Percentiles rank a stretch among this genome's conserved stretches.
Evolutionary conservation across 2,329 filamentous ascomycete genomes (phyloP).

Genomic region (Fusarium foetens): DNA sequence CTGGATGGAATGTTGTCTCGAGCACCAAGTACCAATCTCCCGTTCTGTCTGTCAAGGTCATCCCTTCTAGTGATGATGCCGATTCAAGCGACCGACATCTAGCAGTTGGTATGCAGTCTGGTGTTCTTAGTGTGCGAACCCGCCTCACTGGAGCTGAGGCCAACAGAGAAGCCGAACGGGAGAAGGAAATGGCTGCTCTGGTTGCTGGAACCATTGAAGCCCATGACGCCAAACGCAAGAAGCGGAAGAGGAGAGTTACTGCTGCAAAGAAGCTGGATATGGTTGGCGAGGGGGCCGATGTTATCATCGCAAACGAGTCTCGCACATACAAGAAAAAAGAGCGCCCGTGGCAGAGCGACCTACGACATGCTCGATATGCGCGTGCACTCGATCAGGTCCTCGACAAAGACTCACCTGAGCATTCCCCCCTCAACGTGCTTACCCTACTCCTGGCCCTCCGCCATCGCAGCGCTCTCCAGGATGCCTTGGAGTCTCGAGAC

Average conservation of each 20-base stretch:
- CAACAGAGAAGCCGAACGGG: constrained; percentile 76
- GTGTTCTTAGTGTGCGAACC: constrained; percentile 89
- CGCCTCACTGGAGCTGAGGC: constrained; percentile 87
- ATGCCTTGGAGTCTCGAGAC: constrained; percentile 82
- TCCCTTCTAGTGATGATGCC: constrained; percentile 56
- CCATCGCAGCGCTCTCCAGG: constrained; percentile 85
- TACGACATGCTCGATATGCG: constrained; percentile 81
- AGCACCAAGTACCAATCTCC: constrained; percentile 93
- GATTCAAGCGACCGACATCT: constrained; percentile 86
- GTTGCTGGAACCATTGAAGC: constrained; percentile 80
- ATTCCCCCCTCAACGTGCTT: constrained; percentile 71
- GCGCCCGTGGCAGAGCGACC: constrained; percentile 80
- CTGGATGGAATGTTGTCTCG: constrained; percentile 94
- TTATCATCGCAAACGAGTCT: constrained; percentile 82
- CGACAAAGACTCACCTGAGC: constrained; percentile 59
- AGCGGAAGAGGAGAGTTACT: constrained; percentile 69
- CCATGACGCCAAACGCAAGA: constrained; percentile 77
- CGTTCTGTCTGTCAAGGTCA: constrained; percentile 83
- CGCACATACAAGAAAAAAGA: constrained; percentile 66
- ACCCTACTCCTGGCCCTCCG: constrained; percentile 86
- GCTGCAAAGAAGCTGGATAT: constrained; percentile 73
- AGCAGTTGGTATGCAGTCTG: constrained; percentile 93
- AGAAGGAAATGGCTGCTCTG: constrained; percentile 86
- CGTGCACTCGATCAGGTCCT: constrained; percentile 84
- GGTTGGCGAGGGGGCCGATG: constrained; percentile 84